A percentile compares a stretch with the other conserved stretches of the same genome.
phyloP scores from a whole-genome alignment of 495 filamentous ascomycete genomes.

The Schizothecium vesticola region DNA sequence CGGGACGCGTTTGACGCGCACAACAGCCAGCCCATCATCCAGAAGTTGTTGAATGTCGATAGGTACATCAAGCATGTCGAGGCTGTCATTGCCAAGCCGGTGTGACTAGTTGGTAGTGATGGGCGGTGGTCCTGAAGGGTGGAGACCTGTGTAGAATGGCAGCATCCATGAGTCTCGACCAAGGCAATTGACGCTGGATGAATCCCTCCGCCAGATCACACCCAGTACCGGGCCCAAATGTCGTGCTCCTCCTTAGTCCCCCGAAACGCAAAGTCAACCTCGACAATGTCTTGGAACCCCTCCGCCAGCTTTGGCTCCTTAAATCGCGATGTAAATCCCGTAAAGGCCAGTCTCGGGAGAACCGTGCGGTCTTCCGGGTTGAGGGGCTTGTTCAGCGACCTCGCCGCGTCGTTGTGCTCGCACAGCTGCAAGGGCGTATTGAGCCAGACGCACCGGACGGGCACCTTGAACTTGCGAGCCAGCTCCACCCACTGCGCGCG shows the following conservation, averaged over 20 bases:
- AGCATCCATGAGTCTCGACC: neutral
- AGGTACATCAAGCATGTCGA: slow-evolving; percentile 24
- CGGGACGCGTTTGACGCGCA: slow-evolving; percentile 30
- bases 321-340: slow-evolving; percentile 62
- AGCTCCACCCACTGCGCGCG: slow-evolving; percentile 69
- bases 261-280: slow-evolving; percentile 55
- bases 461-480: slow-evolving; percentile 61
- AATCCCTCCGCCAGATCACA: slow-evolving; percentile 50
- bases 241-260: slow-evolving; percentile 49
- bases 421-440: slow-evolving; percentile 66
- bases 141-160: neutral
- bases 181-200: neutral
- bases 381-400: slow-evolving; percentile 63
- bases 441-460: slow-evolving; percentile 84
- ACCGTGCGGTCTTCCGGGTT: slow-evolving; percentile 75
- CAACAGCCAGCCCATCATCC: slow-evolving; percentile 28
- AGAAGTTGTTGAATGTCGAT: slow-evolving; percentile 29
- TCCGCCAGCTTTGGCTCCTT: slow-evolving; percentile 66
- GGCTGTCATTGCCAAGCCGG: slow-evolving; percentile 23
- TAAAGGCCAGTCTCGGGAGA: slow-evolving; percentile 77
- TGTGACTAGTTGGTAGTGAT: neutral
- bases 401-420: slow-evolving; percentile 83
- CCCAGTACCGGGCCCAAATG: slow-evolving; percentile 71
- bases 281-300: slow-evolving; percentile 76
- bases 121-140: too few species aligned